Conservation (phyloP, 1,139 yeast species). For the Candida sojae region DNA sequence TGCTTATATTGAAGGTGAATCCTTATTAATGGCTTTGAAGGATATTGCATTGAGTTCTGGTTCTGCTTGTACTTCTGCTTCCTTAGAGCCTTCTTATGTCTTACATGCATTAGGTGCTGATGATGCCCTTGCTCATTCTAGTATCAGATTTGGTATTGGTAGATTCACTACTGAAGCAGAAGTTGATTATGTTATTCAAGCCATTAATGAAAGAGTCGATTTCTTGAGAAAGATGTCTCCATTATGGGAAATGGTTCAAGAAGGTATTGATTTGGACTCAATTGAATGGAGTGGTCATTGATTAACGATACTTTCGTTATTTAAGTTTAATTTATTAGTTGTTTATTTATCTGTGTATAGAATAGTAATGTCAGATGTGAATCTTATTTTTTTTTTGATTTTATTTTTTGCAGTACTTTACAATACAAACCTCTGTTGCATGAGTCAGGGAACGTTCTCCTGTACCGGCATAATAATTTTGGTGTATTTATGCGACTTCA, state of each 20-base stretch:
- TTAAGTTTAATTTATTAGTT: not conserved
- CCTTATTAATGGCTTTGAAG: slow-evolving; percentile 93
- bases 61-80: slow-evolving; percentile 99
- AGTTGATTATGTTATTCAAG: slow-evolving; percentile 87
- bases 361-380: not conserved
- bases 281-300: slow-evolving; percentile 97
- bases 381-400: not conserved
- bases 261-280: slow-evolving; percentile 89
- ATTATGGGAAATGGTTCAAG: slow-evolving; percentile 99
- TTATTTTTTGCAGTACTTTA: not conserved
- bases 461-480: not conserved
- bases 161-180: slow-evolving; percentile 96
- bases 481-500: not conserved
- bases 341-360: not conserved
- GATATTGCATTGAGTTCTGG: slow-evolving; percentile 97
- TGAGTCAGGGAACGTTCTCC: not conserved
- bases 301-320: not conserved
- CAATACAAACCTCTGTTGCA: too few species aligned
- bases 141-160: slow-evolving; percentile 96
- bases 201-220: slow-evolving; percentile 85
- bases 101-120: slow-evolving; percentile 96
- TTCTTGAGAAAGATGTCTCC: slow-evolving; percentile 93
- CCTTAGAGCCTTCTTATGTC: slow-evolving; percentile 96
- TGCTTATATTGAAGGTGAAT: slow-evolving; percentile 98
- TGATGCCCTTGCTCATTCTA: slow-evolving; percentile 96